Evolutionary conservation across 2,329 filamentous ascomycete species (phyloP).

Genomic region (Sarocladiaceae sp.): DNA sequence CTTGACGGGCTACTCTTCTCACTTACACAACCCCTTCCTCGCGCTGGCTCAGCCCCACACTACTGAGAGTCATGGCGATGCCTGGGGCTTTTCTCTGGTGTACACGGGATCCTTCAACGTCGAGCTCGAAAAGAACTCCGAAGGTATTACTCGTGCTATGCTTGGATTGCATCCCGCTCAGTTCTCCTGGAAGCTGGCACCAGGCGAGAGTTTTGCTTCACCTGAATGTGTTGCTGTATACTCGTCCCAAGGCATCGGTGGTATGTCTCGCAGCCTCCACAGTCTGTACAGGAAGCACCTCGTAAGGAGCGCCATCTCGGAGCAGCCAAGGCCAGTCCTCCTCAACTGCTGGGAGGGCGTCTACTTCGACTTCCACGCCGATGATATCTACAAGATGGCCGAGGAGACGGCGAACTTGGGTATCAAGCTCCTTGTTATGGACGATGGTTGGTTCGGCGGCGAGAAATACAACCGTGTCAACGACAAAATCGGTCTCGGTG

Average conservation of each 20-base stretch:
- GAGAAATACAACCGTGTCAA: slow-evolving; percentile 48
- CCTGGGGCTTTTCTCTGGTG: slow-evolving; percentile 59
- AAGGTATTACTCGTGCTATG: slow-evolving; percentile 53
- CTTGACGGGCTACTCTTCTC: slow-evolving; percentile 1
- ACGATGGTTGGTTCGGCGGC: slow-evolving; percentile 61
- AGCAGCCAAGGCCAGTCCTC: slow-evolving; percentile 44
- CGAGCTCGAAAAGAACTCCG: slow-evolving; percentile 54
- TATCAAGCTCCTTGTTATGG: slow-evolving; percentile 55
- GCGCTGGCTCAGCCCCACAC: slow-evolving; percentile 48
- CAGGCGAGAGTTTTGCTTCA: slow-evolving; percentile 51
- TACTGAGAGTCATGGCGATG: slow-evolving; percentile 54
- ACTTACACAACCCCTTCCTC: slow-evolving; percentile 53
- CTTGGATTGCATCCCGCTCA: slow-evolving; percentile 56
- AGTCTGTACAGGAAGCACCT: slow-evolving; percentile 55
- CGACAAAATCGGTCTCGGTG: slow-evolving; percentile 50
- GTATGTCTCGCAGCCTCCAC: slow-evolving; percentile 57
- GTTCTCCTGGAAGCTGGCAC: slow-evolving; percentile 48
- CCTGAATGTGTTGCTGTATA: slow-evolving; percentile 59
- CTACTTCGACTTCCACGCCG: slow-evolving; percentile 51
- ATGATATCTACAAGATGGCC: slow-evolving; percentile 47
- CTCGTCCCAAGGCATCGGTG: slow-evolving; percentile 51
- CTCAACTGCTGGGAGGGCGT: slow-evolving; percentile 63
- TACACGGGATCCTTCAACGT: slow-evolving; percentile 58
- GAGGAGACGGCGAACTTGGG: slow-evolving; percentile 51
- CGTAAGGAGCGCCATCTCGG: slow-evolving; percentile 48